Conservation (phyloP, 2,329 filamentous ascomycete species). For the Fonsecaea pedrosoi region DNA sequence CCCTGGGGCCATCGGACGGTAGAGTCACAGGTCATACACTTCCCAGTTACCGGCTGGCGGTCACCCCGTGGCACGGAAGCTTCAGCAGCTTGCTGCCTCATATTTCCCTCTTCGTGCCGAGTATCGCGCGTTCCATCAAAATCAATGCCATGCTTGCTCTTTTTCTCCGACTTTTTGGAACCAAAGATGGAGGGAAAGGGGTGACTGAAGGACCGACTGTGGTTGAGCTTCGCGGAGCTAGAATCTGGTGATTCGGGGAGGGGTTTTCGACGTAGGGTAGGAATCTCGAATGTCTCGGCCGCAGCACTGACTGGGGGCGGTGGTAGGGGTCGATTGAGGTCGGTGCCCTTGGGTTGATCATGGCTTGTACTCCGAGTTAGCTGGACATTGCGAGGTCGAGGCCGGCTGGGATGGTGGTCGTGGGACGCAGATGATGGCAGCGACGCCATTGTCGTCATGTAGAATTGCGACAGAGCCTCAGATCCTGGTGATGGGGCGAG, state of each 20-base stretch:
- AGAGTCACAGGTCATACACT: conserved; percentile 85
- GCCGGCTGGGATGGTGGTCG: conserved; percentile 19
- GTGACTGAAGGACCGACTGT: conserved; percentile 77
- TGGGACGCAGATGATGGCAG: conserved; percentile 26
- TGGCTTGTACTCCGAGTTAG: conserved; percentile 20
- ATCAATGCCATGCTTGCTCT: conserved; percentile 51
- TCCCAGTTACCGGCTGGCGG: conserved; percentile 71
- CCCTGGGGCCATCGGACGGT: conserved; percentile 79
- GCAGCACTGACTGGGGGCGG: conserved; percentile 33
- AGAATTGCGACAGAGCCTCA: conserved; percentile 12
- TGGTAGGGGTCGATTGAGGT: conserved; percentile 38
- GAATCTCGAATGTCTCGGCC: conserved; percentile 41
- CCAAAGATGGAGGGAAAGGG: conserved; percentile 77
- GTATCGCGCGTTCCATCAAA: conserved; percentile 52
- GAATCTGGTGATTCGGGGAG: conserved; percentile 29
- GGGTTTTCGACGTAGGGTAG: conserved; percentile 37
- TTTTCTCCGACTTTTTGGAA: conserved; percentile 61
- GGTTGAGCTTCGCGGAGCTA: conserved; percentile 44
- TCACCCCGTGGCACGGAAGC: conserved; percentile 38
- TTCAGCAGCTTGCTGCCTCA: conserved; percentile 39
- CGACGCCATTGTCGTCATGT: conserved; percentile 30
- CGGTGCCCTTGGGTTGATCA: conserved; percentile 25
- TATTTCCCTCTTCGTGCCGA: conserved; percentile 46
- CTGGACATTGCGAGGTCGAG: conserved; percentile 28
- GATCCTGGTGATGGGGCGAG: conserved; percentile 10